Evolutionary conservation across 495 filamentous ascomycete species (phyloP), one percentile per base, ranked within the genome.

Genomic region (Aspergillus campestris): DNA sequence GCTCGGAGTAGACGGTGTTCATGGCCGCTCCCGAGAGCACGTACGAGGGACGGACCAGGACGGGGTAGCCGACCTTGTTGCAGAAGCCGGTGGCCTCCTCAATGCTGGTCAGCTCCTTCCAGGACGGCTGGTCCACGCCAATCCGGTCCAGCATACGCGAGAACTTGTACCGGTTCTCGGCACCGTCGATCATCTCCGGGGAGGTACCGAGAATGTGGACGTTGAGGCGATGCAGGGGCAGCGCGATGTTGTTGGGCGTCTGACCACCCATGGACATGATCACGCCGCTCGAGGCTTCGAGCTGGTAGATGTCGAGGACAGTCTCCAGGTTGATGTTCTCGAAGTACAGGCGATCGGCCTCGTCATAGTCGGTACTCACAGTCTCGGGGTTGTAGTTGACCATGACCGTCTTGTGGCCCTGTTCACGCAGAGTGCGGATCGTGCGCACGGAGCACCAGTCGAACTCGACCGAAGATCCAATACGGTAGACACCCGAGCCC

Each of bases 361-460:
- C 92, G 46, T 98, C 92, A 59, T 94, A 96, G 63, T 98, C 92
- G 2, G 92, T 96, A 61, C 77, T 83, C 31, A 97, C 88, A 14
- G 92, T 96, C 66, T 97, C 90, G 0, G 91, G 90, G 59, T 95
- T 95, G 62, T 86, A 89, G 58, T 97, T 98, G 29, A 97, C 86
- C 92, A 98, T 98, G 61, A 98, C 86, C 2, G 92, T 97, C 76
- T 96, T 96, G 75, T 84, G 78, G 29, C 87, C 86, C 54, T 83
- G 77, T 49, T 90, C 83, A 31, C 92, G 82, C 27, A 98, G 81
- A 7, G 92, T 98, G 45, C 92, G 84, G 46, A 98, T 91, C 5
- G 91, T 88, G 42, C 91, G 77, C 31, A 98, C 92, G n/a, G 92
- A 94, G 62, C 92, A 98, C 92, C 92, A 98, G 63, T 98, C 92